Base-by-base conservation (phyloP, 305 asterid genomes). In the Monarda citriodora region DNA sequence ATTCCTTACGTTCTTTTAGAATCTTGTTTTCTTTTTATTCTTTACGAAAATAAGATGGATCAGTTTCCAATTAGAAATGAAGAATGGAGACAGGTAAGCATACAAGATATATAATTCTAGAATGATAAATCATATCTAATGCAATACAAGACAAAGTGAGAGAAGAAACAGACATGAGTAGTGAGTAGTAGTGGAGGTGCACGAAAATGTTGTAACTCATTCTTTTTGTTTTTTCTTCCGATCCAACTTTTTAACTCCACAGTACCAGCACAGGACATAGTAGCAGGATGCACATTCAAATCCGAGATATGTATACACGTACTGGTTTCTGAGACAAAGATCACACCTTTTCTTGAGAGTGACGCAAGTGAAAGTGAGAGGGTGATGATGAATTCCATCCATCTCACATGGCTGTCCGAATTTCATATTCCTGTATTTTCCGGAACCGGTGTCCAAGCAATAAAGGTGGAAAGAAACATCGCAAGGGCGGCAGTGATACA, bases 401-500 rank as follows among this genome's bases (percentile, higher is more conserved):
- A 48, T 3, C 53, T 48, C 31, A 48, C 3, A 48, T 12, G 16
- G 3, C 9, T 31, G 0, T 9, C 53, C 53, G 0, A 48, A 12
- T 21, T 48, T 48, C 8, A 48, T 18, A 11, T 48, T 48, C 5
- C 32, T 21, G 53, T 48, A 21, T 3, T 14, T 11, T 4, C 53
- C 53, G 5, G 53, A 48, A 2, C 29, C 53, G 12, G 12, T 21
- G 16, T 21, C 12, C 53, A 48, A 48, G 31, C 31, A 48, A 5
- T 0, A 9, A 22, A 22, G 31, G 53, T 48, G 53, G 53, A 61
- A 47, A 6, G 66, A 61, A 1, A 6, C 17, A 14, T 60, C 65
- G 12, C 56, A 60, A 2, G 20, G 2, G 7, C 56, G 56, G 17
- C 56, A 46, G 14, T 60, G 56, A 14, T 61, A 61, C 57, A 61